phyloP scores from a whole-genome alignment of 345 rosid genomes.

The Mercurialis annua region DNA sequence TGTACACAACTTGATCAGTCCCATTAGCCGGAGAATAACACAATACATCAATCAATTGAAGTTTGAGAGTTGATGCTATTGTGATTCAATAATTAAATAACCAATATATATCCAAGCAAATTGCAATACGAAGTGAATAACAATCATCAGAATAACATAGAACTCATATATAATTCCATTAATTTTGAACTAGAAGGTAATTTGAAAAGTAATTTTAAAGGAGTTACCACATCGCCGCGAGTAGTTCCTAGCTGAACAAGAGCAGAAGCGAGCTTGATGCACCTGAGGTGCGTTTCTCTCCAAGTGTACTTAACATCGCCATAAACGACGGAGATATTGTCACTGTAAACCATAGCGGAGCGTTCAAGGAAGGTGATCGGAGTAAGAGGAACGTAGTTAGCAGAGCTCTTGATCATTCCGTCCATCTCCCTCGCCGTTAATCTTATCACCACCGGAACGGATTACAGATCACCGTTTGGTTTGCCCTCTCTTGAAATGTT shows the following conservation, averaged over 20 bases:
- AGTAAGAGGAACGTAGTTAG: constrained; percentile 51
- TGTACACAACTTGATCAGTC: neutral
- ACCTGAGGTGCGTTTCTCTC: constrained; percentile 46
- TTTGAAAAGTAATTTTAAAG: too few relatives aligned
- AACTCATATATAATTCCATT: too few relatives aligned
- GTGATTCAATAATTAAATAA: neutral
- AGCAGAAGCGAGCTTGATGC: constrained; percentile 60
- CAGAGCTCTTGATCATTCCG: constrained; percentile 45
- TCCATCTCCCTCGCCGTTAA: constrained; percentile 27
- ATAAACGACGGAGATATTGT: constrained; percentile 39
- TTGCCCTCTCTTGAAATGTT: too few relatives aligned
- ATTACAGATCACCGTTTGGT: too few relatives aligned
- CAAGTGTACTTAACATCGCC: constrained; percentile 53
- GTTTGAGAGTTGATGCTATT: neutral
- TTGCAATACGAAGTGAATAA: too few relatives aligned
- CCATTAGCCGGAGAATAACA: neutral
- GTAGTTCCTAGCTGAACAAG: constrained; percentile 43
- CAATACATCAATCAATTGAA: neutral
- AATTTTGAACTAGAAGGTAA: too few relatives aligned
- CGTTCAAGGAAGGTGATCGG: constrained; percentile 63
- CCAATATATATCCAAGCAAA: neutral
- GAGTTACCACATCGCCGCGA: constrained; percentile 46
- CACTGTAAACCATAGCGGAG: constrained; percentile 48
- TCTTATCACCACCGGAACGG: too few relatives aligned
- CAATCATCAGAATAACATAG: too few relatives aligned